Evolutionary conservation across 2,329 filamentous ascomycete species (phyloP), one percentile per base, ranked within the genome.

Genomic region (Claviceps sp.): DNA sequence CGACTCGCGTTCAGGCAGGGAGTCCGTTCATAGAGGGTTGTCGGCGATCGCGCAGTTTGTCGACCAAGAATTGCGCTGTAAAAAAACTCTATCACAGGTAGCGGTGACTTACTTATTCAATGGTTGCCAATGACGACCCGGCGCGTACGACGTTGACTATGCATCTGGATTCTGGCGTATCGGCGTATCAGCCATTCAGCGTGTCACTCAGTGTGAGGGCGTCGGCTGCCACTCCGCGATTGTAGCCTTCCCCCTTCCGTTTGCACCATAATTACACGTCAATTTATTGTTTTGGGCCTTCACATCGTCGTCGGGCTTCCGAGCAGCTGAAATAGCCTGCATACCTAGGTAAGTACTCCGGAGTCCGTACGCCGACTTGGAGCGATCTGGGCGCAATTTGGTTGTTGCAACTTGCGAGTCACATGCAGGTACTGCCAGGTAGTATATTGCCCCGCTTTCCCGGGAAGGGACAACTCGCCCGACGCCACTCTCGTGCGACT

Each of bases 371-470:
- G 8, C 26, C 16, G 20, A 44, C 22, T 4, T 47, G n/a, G 26
- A 47, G 20, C 16, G 47, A 37, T 42, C 47, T 44, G 20, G n/a
- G 38, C 43, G n/a, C 42, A 51, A 43, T 22, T 46, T 37, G 3
- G 7, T 16, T 37, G 26, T 16, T 22, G 18, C 18, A 16, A 37
- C 22, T 22, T 16, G 20, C 30, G 22, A 22, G 5, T 5, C 5
- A 24, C 24, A 24, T n/a, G n/a, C n/a, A n/a, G n/a, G n/a, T n/a
- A n/a, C n/a, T n/a, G n/a, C n/a, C n/a, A n/a, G n/a, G n/a, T 24
- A 5, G 8, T 38, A 22, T 30, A 6, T 26, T 37, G 52, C 52
- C 52, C 52, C 52, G 52, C 52, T 53, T 51, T 50, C 9, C 37
- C 44, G 34, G 30, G 14, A 18, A 50, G 37, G 40, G 40, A 22